A percentile compares a stretch with the other conserved stretches of the same genome.
Evolutionary conservation across 2,329 filamentous ascomycete genomes (phyloP).

Genomic region (Fusarium buxicola): DNA sequence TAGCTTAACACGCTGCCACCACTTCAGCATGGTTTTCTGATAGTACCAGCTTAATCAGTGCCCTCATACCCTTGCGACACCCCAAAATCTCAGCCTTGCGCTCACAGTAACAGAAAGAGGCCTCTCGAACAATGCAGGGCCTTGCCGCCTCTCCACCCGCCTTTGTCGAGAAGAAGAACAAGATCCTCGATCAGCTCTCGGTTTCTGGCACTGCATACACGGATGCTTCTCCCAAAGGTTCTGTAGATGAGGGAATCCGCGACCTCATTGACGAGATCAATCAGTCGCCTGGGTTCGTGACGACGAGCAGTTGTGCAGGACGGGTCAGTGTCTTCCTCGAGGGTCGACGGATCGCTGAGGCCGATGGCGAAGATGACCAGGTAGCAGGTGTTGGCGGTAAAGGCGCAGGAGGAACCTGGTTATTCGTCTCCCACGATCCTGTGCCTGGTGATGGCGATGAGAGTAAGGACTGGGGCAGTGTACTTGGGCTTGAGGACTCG

Average conservation of each 20-base stretch:
- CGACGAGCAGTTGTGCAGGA: conserved; percentile 93
- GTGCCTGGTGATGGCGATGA: conserved; percentile 54
- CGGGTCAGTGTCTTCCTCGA: conserved; percentile 90
- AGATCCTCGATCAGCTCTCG: conserved; percentile 77
- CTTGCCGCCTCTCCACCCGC: conserved; percentile 48
- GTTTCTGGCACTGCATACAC: conserved; percentile 77
- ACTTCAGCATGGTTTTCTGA: conserved; percentile 10
- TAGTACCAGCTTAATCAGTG: too few species aligned
- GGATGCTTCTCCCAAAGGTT: conserved; percentile 90
- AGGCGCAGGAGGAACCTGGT: conserved; percentile 84
- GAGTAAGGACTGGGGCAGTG: conserved; percentile 47
- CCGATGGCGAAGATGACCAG: conserved; percentile 42
- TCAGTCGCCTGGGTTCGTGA: conserved; percentile 77
- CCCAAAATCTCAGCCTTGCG: conserved; percentile 44
- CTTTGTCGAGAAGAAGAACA: conserved; percentile 74
- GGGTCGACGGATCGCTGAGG: conserved; percentile 64
- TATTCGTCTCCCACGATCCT: conserved; percentile 88
- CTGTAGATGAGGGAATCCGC: conserved; percentile 82
- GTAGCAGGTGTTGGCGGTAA: conserved; percentile 81
- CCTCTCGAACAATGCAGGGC: conserved; percentile 44
- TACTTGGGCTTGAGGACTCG: conserved; percentile 43
- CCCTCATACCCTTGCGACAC: too few species aligned
- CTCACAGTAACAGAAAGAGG: conserved; percentile 34
- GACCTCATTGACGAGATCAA: conserved; percentile 86
- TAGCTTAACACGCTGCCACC: conserved; percentile 28